Evolutionary conservation across 768 basidiomycete genomes (phyloP), one percentile per base, ranked within the genome.

Genomic region (Gymnopilus junonius): DNA sequence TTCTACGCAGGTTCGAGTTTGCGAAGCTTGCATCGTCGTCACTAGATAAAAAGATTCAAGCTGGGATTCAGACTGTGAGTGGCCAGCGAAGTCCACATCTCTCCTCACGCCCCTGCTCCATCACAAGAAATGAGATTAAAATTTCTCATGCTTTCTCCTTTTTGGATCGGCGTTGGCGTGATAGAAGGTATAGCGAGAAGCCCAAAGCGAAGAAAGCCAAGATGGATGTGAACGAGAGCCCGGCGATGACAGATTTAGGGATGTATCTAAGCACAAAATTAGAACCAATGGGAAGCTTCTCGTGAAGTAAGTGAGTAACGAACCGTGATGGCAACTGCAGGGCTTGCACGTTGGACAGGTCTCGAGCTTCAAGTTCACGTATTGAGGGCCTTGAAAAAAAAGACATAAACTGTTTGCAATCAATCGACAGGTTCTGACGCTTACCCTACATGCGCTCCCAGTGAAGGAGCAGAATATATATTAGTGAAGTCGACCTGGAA

Each of bases 401-500:
- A 8, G n/a, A n/a, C 1, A n/a, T 42, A n/a, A 42, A n/a, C 20
- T 42, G 37, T 42, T 4, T 17, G n/a, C 7, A 6, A n/a, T 42
- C 8, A 17, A 20, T 15, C n/a, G 40, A 42, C 17, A n/a, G 17
- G 10, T n/a, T 11, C 20, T 5, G 40, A 42, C 20, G 5, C 40
- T 17, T 58, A 50, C 37, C 32, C 32, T 57, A 23, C 59, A 42
- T 55, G 58, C 11, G 65, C 69, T 17, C 68, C 68, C 31, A 69
- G 50, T 7, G 68, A 69, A 4, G 64, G 66, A 6, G 68, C 55
- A 12, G 66, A 61, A 51, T 67, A 69, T 3, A 67, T 62, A 37
- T 63, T 59, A 4, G 66, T 66, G 56, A 59, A 69, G 37, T 69
- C 68, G 8, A 69, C 61, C 21, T 61, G 64, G 1, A 69, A 64